Evolutionary conservation across 306 rosid genomes (phyloP).

Genomic region (Cotoneaster glaucophyllus): DNA sequence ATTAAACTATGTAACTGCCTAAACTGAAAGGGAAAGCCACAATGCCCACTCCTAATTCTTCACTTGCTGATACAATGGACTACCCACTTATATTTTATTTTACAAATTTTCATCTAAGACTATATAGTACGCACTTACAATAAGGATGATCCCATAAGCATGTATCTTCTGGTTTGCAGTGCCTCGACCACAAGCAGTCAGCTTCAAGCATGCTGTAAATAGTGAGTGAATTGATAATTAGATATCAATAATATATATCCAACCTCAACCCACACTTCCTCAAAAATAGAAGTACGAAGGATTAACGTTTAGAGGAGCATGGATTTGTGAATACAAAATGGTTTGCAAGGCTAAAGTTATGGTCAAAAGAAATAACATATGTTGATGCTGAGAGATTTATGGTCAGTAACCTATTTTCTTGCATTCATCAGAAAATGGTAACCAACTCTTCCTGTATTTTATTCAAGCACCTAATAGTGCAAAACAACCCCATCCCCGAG

Average conservation of each 20-base stretch:
- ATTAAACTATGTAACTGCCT: too few relatives aligned
- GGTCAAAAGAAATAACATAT: background rate
- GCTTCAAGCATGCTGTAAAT: constrained; percentile 68
- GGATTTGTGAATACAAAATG: background rate
- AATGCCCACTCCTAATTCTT: background rate
- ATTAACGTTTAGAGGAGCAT: background rate
- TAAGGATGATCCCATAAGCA: constrained; percentile 56
- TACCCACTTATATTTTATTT: background rate
- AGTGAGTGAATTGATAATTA: too few relatives aligned
- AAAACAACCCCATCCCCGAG: too few relatives aligned
- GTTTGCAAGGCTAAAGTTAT: background rate
- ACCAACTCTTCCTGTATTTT: background rate
- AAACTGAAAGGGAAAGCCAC: background rate
- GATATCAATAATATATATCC: constrained; percentile 14
- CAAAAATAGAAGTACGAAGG: background rate
- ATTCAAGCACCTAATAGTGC: background rate
- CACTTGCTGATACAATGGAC: background rate
- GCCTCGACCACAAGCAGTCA: constrained; percentile 65
- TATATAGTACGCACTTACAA: constrained; percentile 50
- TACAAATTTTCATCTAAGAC: constrained; percentile 8
- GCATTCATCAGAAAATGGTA: background rate
- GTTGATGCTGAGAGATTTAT: background rate
- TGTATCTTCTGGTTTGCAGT: constrained; percentile 69
- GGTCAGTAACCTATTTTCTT: background rate
- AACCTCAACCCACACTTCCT: too few relatives aligned